Conservation (phyloP, 2,329 filamentous ascomycete genomes). For the Botryotinia globosa region DNA sequence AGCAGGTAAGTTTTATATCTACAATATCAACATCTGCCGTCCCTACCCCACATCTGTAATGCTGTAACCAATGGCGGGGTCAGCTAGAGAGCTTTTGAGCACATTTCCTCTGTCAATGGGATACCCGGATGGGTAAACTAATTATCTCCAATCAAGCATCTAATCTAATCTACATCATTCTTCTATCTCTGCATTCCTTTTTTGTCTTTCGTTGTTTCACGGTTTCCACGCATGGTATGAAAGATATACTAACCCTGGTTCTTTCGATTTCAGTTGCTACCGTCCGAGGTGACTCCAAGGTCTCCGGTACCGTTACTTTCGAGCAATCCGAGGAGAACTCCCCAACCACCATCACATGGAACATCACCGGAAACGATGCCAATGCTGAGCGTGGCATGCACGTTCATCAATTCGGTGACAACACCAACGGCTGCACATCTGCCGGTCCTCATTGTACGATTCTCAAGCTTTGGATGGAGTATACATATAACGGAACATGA, state of each 20-base stretch:
- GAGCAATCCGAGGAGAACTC: conserved; percentile 82
- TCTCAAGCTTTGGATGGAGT: neutral
- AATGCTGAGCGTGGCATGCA: conserved; percentile 98
- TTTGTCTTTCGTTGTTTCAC: neutral
- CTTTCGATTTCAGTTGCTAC: conserved; percentile 69
- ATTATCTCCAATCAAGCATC: conserved; percentile 37
- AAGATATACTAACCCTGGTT: conserved; percentile 14
- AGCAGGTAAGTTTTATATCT: conserved; percentile 67
- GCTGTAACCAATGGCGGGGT: conserved; percentile 35
- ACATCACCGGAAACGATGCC: conserved; percentile 88
- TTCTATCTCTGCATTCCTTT: neutral
- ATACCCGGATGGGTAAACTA: conserved; percentile 48
- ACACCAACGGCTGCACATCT: conserved; percentile 99
- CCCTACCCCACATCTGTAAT: conserved; percentile 17
- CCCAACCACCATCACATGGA: conserved; percentile 84
- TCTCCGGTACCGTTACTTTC: conserved; percentile 91
- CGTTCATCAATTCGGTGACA: conserved; percentile 98
- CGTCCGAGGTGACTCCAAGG: conserved; percentile 95
- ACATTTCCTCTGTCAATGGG: conserved; percentile 45
- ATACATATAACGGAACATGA: neutral
- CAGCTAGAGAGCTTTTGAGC: conserved; percentile 57
- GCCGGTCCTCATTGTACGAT: conserved; percentile 92
- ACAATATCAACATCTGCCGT: conserved; percentile 14
- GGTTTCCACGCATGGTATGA: neutral
- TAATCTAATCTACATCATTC: conserved; percentile 30